Evolutionary conservation across 164 flowering plant species (phyloP).

Genomic region (Liriodendron chinense): DNA sequence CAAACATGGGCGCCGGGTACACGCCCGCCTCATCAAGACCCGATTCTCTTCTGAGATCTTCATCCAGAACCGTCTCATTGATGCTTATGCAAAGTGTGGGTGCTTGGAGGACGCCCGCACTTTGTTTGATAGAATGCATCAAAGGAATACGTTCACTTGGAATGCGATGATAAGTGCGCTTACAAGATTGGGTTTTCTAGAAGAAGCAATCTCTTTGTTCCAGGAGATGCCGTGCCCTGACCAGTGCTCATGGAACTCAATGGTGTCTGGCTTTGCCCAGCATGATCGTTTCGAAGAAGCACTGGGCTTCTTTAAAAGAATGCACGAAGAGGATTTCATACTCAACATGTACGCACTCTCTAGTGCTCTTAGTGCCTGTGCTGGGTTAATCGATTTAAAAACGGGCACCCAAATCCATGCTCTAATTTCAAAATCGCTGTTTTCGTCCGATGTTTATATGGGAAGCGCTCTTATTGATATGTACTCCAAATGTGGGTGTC

Average conservation of each 20-base stretch:
- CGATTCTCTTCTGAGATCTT: slow-evolving; percentile 23
- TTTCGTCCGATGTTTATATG: slow-evolving; percentile 19
- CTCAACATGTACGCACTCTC: slow-evolving; percentile 21
- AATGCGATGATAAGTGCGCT: slow-evolving; percentile 21
- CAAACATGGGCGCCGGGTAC: slow-evolving; percentile 10
- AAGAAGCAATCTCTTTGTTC: slow-evolving; percentile 17
- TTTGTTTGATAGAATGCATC: slow-evolving; percentile 21
- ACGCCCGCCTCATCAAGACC: slow-evolving; percentile 24
- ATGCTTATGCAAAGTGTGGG: slow-evolving; percentile 22
- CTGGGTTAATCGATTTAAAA: slow-evolving; percentile 16
- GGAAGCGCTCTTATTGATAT: slow-evolving; percentile 28
- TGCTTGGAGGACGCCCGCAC: slow-evolving; percentile 19
- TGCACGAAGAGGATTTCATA: slow-evolving; percentile 23
- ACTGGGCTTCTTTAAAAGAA: slow-evolving; percentile 13
- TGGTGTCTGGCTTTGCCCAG: slow-evolving; percentile 26
- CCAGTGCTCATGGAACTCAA: slow-evolving; percentile 28
- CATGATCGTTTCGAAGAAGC: slow-evolving; percentile 17
- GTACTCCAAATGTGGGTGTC: slow-evolving; percentile 25
- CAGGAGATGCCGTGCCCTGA: slow-evolving; percentile 20
- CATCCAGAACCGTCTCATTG: slow-evolving; percentile 25
- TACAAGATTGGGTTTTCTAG: slow-evolving; percentile 16
- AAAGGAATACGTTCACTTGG: slow-evolving; percentile 27
- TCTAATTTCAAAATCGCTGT: slow-evolving; percentile 15
- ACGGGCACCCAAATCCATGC: slow-evolving; percentile 23
- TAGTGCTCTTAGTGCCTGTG: slow-evolving; percentile 25